Evolutionary conservation across 2,329 filamentous ascomycete species (phyloP).

Genomic region (Botrytis medusae): DNA sequence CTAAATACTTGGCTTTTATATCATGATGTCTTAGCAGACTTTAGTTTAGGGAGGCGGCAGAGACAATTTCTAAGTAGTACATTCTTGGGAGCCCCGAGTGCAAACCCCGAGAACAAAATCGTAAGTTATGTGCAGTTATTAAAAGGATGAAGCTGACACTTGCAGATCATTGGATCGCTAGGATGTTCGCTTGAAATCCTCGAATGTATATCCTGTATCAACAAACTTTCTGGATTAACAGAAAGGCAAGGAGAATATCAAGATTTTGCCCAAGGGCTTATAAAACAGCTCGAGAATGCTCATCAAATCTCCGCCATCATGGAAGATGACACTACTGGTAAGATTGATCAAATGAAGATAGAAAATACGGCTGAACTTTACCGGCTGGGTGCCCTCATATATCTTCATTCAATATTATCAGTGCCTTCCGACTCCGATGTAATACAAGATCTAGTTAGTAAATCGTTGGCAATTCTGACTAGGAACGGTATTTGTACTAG

Average conservation of each 20-base stretch:
- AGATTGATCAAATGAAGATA: slow-evolving; percentile 36
- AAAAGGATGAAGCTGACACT: not conserved
- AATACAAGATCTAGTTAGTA: slow-evolving; percentile 29
- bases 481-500: slow-evolving; percentile 47
- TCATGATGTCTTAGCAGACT: slow-evolving; percentile 48
- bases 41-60: slow-evolving; percentile 42
- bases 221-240: slow-evolving; percentile 28
- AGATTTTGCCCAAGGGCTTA: slow-evolving; percentile 27
- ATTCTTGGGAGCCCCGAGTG: not conserved
- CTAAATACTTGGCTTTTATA: slow-evolving; percentile 50
- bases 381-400: slow-evolving; percentile 47
- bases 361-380: slow-evolving; percentile 49
- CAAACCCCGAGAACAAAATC: slow-evolving; percentile 5
- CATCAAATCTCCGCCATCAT: slow-evolving; percentile 35
- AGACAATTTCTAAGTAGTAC: not conserved
- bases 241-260: slow-evolving; percentile 9
- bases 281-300: slow-evolving; percentile 25
- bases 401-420: slow-evolving; percentile 39
- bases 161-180: slow-evolving; percentile 46
- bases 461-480: slow-evolving; percentile 42
- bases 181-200: slow-evolving; percentile 50
- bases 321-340: slow-evolving; percentile 37
- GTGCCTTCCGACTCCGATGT: slow-evolving; percentile 31
- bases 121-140: not conserved
- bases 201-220: slow-evolving; percentile 46